Evolutionary conservation across 257 asterid genomes (phyloP).

Genomic region (Apocynum venetum): DNA sequence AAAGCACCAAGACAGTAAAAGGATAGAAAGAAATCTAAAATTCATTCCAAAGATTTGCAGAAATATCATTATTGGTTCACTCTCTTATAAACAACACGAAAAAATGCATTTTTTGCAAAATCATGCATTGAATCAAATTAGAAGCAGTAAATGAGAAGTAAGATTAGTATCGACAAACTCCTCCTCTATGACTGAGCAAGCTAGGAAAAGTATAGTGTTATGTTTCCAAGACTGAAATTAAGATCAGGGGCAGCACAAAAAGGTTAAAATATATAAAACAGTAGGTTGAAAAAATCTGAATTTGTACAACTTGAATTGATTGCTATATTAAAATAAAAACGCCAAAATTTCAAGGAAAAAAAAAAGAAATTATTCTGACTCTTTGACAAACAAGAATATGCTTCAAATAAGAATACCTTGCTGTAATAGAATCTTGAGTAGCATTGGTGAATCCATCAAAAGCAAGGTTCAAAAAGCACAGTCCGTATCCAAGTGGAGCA

Average conservation of each 20-base stretch:
- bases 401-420: constrained; percentile 42
- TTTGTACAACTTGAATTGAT: neutral
- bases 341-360: neutral
- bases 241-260: neutral
- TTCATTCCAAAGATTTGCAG: neutral
- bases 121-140: neutral
- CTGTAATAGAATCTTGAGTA: constrained; percentile 90
- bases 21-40: neutral
- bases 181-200: neutral
- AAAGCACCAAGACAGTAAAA: neutral
- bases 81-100: neutral
- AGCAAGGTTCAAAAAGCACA: constrained; percentile 88
- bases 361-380: neutral
- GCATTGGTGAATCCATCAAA: constrained; percentile 99
- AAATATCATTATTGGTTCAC: neutral
- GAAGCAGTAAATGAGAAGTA: neutral
- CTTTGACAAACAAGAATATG: neutral
- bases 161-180: neutral
- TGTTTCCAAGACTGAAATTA: neutral
- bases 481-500: constrained; percentile 90
- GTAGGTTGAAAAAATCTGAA: neutral
- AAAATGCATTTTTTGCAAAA: too few relatives aligned
- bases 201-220: neutral
- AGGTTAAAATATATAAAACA: neutral
- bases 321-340: neutral